A percentile compares a stretch with the other conserved stretches of the same genome.
phyloP scores from a whole-genome alignment of 1,284 basidiomycete genomes.

The Ganoderma sinense region DNA sequence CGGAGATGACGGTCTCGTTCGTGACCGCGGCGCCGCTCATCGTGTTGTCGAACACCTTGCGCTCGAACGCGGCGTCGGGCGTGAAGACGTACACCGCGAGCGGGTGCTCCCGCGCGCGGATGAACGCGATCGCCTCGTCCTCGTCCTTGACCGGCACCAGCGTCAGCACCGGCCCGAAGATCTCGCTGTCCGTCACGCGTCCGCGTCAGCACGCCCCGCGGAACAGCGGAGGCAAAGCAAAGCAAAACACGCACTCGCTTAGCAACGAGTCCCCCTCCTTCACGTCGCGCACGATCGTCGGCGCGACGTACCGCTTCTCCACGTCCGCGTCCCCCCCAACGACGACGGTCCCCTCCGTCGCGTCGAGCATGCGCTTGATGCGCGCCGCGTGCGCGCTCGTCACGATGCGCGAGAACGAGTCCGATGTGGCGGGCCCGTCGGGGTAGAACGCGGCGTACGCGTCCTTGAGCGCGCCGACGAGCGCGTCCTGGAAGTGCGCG shows the following conservation, averaged over 20 bases:
- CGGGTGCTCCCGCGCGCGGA: constrained; percentile 72
- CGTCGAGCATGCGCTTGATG: constrained; percentile 67
- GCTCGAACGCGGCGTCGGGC: constrained; percentile 62
- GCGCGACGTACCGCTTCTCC: constrained; percentile 65
- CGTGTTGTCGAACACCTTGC: constrained; percentile 73
- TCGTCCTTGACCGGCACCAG: constrained; percentile 78
- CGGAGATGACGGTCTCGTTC: constrained; percentile 71
- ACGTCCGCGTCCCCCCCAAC: constrained; percentile 76
- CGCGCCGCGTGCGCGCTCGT: constrained; percentile 65
- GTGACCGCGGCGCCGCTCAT: constrained; percentile 70
- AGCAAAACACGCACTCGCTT: constrained; percentile 60
- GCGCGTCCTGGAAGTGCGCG: constrained; percentile 64
- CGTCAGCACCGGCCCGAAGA: constrained; percentile 60
- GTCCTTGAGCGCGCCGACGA: constrained; percentile 69
- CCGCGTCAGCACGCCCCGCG: background rate
- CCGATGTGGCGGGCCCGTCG: constrained; percentile 52
- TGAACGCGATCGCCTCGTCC: constrained; percentile 76
- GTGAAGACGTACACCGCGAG: constrained; percentile 83
- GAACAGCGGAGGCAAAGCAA: background rate
- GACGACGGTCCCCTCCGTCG: constrained; percentile 75
- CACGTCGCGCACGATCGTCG: constrained; percentile 74
- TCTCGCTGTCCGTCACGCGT: constrained; percentile 36
- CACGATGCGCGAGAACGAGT: constrained; percentile 58
- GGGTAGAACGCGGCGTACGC: constrained; percentile 66
- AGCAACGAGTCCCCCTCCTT: constrained; percentile 72